Percentiles rank a stretch among this genome's conserved stretches.
Conservation (phyloP, 805 yeast genomes). For the Cyberlindnera americana region DNA sequence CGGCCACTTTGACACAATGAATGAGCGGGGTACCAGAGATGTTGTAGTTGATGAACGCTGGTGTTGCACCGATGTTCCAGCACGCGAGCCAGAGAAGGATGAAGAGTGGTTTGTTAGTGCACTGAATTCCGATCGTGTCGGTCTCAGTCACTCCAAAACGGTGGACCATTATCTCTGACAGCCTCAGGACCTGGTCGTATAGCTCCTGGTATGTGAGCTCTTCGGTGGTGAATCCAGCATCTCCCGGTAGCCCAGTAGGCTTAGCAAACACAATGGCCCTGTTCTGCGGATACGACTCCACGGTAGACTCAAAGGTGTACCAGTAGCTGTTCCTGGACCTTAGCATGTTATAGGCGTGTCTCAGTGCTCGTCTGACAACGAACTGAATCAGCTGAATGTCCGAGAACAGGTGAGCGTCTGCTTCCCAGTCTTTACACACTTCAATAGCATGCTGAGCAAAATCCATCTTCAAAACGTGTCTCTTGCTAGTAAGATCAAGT, state of each 20-base stretch:
- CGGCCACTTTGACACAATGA: slow-evolving; percentile 75
- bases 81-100: slow-evolving; percentile 77
- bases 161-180: slow-evolving; percentile 60
- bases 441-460: not conserved
- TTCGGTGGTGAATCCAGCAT: slow-evolving; percentile 58
- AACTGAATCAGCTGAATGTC: slow-evolving; percentile 21
- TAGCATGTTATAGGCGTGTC: slow-evolving; percentile 12
- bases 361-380: slow-evolving; percentile 21
- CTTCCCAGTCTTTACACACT: slow-evolving; percentile 4
- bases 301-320: slow-evolving; percentile 65
- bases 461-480: slow-evolving; percentile 1
- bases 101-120: slow-evolving; percentile 80
- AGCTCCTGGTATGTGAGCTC: slow-evolving; percentile 64
- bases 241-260: slow-evolving; percentile 38
- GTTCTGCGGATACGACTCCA: slow-evolving; percentile 42
- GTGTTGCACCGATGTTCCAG: slow-evolving; percentile 89
- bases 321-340: slow-evolving; percentile 45
- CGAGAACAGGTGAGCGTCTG: slow-evolving; percentile 10
- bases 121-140: slow-evolving; percentile 70
- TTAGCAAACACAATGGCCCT: slow-evolving; percentile 59
- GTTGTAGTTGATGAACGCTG: slow-evolving; percentile 85
- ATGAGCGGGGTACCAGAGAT: slow-evolving; percentile 66
- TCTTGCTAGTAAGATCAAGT: too few species aligned
- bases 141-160: slow-evolving; percentile 63
- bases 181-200: slow-evolving; percentile 58